Conservation (phyloP, 1,284 basidiomycete genomes). For the Heterobasidion annosum region DNA sequence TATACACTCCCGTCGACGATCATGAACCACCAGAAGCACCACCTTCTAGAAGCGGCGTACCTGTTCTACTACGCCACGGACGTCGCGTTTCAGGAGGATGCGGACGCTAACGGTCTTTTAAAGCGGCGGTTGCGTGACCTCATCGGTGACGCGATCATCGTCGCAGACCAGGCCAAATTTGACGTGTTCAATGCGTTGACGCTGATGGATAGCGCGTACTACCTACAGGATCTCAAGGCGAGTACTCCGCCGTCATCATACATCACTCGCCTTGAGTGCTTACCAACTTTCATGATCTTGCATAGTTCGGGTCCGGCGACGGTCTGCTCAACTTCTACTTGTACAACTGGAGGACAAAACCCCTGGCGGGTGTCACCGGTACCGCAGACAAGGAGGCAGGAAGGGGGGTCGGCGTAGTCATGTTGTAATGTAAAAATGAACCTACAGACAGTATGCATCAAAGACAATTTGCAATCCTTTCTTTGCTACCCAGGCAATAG, state of each 20-base stretch:
- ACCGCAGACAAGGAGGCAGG: constrained; percentile 47
- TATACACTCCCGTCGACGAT: constrained; percentile 94
- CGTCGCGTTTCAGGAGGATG: constrained; percentile 45
- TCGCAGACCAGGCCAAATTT: constrained; percentile 80
- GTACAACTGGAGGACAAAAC: constrained; percentile 87
- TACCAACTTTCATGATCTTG: constrained; percentile 5
- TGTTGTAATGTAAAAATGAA: constrained; percentile 38
- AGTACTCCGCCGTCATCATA: constrained; percentile 11
- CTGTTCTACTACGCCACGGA: constrained; percentile 88
- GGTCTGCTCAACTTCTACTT: constrained; percentile 88
- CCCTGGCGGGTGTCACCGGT: constrained; percentile 58
- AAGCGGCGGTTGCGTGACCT: constrained; percentile 69
- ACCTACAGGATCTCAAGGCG: constrained; percentile 80
- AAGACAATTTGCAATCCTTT: not conserved
- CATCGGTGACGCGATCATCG: constrained; percentile 69
- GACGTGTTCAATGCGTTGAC: constrained; percentile 97
- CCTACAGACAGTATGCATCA: not conserved
- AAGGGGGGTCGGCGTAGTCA: constrained; percentile 73
- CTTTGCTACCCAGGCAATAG: not conserved
- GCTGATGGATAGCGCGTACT: constrained; percentile 85
- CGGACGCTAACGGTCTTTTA: constrained; percentile 52
- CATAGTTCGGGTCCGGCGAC: constrained; percentile 84
- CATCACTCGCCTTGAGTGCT: constrained; percentile 8
- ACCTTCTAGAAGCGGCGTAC: constrained; percentile 79
- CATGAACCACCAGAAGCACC: constrained; percentile 56